Evolutionary conservation across 176 grass and related monocot genomes (phyloP), one percentile per base, ranked within the genome.

Genomic region (Miscanthus lutarioriparius): DNA sequence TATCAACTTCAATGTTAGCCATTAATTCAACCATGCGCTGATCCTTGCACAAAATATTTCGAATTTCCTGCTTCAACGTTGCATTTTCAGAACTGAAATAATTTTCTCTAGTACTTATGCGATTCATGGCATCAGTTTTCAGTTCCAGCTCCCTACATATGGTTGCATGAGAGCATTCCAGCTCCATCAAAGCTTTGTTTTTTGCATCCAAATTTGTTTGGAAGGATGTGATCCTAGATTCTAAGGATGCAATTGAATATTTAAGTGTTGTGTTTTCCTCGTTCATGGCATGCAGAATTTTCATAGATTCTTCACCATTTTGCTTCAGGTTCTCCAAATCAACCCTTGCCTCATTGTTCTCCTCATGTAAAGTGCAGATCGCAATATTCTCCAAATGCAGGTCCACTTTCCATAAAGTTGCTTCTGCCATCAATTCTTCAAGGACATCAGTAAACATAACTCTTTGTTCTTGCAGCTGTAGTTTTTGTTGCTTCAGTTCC

Each of bases 341-440:
- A 68, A 14, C 83, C 35, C 13, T 90, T 74, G 77, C 43, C 62
- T 54, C 63, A 83, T 20, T 78, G 74, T 90, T 90, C 64, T 92
- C 91, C 67, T 90, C 75, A 19, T 85, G 72, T 74, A 95, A 88
- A 78, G 64, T 81, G 77, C 67, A 79, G 30, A 85, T 72, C 66
- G 71, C 82, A 86, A 44, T 10, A 62, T 33, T 80, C 75, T 45
- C 67, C 77, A 93, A 88, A 76, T 91, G 83, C 44, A 72, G 64
- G 65, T 89, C 89, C 79, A 94, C 84, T 83, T 77, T 98, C 59
- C 83, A 88, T 45, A 95, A 66, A 91, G 71, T 80, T 75, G 86
- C 70, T 83, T 93, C 85, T 67, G 64, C 82, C 68, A 38, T 86
- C 75, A 89, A 75, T 83, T 84, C 89, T 48, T 95, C 93, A 85